Evolutionary conservation across 2,329 filamentous ascomycete species (phyloP).

Genomic region (Kalaharituber pfeilii): DNA sequence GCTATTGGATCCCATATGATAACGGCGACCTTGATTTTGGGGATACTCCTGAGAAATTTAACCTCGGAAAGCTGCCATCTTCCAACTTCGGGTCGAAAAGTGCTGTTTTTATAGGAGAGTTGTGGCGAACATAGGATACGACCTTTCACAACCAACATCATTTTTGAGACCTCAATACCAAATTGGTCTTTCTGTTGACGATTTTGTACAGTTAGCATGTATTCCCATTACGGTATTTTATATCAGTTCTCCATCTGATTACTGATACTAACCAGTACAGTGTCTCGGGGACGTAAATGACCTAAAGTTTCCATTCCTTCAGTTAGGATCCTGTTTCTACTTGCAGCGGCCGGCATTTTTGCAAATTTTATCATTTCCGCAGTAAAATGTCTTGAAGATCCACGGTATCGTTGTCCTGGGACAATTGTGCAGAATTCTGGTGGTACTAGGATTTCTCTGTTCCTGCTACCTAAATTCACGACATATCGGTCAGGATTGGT

Average conservation of each 20-base stretch:
- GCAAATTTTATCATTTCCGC: conserved; percentile 61
- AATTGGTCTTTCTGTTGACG: conserved; percentile 38
- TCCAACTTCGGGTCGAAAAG: too few relatives aligned
- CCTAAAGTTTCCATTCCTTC: conserved; percentile 42
- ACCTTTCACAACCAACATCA: conserved; percentile 53
- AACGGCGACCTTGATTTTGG: too few relatives aligned
- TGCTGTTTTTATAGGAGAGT: too few relatives aligned
- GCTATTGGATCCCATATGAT: too few relatives aligned
- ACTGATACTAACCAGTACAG: too few relatives aligned
- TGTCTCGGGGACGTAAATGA: too few relatives aligned
- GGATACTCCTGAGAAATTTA: too few relatives aligned
- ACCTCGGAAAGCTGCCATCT: too few relatives aligned
- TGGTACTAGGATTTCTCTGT: conserved; percentile 45
- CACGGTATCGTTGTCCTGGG: conserved; percentile 45
- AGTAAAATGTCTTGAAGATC: conserved; percentile 37
- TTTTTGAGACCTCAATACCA: conserved; percentile 42
- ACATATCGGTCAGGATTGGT: conserved; percentile 42
- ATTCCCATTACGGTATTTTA: too few relatives aligned
- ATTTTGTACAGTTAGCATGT: too few relatives aligned
- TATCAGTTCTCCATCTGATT: too few relatives aligned
- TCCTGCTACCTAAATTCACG: conserved; percentile 38
- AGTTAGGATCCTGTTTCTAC: conserved; percentile 46
- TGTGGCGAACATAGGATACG: too few relatives aligned
- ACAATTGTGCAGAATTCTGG: conserved; percentile 47
- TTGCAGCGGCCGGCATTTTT: conserved; percentile 46